Base-by-base conservation (phyloP, 805 yeast species). In the Barnettozyma pratensis region DNA sequence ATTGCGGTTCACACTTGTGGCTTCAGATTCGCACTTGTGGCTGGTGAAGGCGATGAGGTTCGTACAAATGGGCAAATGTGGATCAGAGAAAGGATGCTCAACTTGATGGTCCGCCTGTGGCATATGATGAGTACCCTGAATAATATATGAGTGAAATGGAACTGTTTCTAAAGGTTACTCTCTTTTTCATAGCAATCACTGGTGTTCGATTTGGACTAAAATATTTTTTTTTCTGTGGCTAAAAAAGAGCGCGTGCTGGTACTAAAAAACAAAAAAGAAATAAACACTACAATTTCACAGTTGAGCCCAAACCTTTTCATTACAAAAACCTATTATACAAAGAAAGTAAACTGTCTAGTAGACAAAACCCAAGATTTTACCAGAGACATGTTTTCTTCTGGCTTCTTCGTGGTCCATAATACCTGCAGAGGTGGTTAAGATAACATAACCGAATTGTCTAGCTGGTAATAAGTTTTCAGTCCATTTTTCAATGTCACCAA, bases 401-500 rank as follows among this genome's bases (percentile, higher is more conserved):
- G 98, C 98, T 81, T 91, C 97, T 82, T 92, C 97, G 81, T 91
- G 98, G 83, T 92, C 97, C 96, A 91, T 89, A 68, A 91, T 91
- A 80, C 98, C 98, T 68, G 97, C 96, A 68, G 97, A 92, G 66
- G 98, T 91, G 77, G 98, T 92, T 74, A 91, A 83, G 76, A 91
- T 87, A 70, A 91, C 91, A 83, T 76, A 90, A 79, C 98, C 98
- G 70, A 91, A 91, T 79, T 91, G 98, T 86, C 98, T 89, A 62
- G 98, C 96, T 74, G 98, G 98, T 70, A 91, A 81, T 71, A 91
- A 85, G 87, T 90, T 89, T 75, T 85, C 96, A 65, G 96, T 89
- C 98, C 98, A 91, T 79, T 88, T 90, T 80, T 91, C 98, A 63
- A 91, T 85, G 74, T 91, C 97, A 71, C 76, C 84, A 61, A 92